A percentile compares a stretch with the other conserved stretches of the same genome.
These are phyloP conservation scores for Aspergillus sp. DNA, from an alignment of 2,329 filamentous ascomycete genomes.

Conservation along the genomic window DNA sequence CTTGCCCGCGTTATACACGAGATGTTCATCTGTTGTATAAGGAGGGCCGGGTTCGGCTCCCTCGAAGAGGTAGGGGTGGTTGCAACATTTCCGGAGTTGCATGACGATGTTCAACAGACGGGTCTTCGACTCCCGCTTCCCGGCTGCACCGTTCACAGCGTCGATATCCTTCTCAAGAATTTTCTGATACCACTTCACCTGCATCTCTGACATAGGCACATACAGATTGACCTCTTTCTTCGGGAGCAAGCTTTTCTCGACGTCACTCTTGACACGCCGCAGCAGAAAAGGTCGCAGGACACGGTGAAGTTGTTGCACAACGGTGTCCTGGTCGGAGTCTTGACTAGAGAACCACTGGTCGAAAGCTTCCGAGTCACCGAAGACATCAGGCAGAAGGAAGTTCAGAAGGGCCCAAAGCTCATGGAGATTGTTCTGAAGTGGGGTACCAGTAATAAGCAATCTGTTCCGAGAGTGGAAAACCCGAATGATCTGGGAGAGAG, in stretches of 20 bases:
- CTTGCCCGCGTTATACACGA: conserved; percentile 90
- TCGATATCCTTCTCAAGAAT: conserved; percentile 99
- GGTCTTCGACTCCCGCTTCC: conserved; percentile 97
- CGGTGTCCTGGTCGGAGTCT: conserved; percentile 85
- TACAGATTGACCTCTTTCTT: conserved; percentile 98
- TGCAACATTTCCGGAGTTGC: conserved; percentile 98
- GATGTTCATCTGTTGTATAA: conserved; percentile 96
- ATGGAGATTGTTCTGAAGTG: conserved; percentile 95
- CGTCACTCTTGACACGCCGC: conserved; percentile 93
- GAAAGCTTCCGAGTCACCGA: conserved; percentile 93
- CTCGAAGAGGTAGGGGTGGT: conserved; percentile 97
- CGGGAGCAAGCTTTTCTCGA: conserved; percentile 93
- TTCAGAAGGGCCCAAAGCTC: conserved; percentile 97
- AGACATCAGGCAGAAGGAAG: conserved; percentile 96
- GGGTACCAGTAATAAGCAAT: conserved; percentile 92
- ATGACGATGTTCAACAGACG: conserved; percentile 97
- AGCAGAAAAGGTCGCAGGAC: conserved; percentile 91
- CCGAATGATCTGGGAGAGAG: conserved; percentile 91
- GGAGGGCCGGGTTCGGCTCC: conserved; percentile 95
- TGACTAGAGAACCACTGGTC: conserved; percentile 97
- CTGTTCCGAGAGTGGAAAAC: conserved; percentile 95
- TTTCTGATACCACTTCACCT: conserved; percentile 98
- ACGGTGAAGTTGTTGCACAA: conserved; percentile 92
- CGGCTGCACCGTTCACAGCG: conserved; percentile 92
- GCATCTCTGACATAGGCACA: conserved; percentile 98